phyloP scores from a whole-genome alignment of 768 basidiomycete species.

The Boletus rubescentipes region DNA sequence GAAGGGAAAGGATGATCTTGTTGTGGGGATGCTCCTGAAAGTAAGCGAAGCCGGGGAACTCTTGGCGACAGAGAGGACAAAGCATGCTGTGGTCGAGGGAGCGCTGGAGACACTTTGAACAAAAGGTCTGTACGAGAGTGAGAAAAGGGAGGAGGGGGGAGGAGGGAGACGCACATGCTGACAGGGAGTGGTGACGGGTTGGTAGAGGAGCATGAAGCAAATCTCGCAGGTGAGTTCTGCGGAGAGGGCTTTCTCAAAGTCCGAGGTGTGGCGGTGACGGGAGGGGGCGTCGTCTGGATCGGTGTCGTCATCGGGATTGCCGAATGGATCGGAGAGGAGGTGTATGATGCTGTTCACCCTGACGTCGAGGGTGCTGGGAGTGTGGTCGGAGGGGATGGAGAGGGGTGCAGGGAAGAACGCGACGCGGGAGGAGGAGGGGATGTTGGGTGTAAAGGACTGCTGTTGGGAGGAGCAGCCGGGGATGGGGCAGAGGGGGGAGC shows the following conservation, averaged over 20 bases:
- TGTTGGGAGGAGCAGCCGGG: slow-evolving; percentile 33
- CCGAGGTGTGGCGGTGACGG: slow-evolving; percentile 30
- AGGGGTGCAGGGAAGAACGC: slow-evolving; percentile 37
- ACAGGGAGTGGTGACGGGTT: slow-evolving; percentile 91
- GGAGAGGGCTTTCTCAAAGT: slow-evolving; percentile 60
- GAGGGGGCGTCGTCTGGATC: slow-evolving; percentile 30
- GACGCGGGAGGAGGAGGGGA: slow-evolving; percentile 41
- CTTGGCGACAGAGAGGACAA: slow-evolving; percentile 86
- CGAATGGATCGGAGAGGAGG: slow-evolving; percentile 37
- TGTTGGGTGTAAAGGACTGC: slow-evolving; percentile 31
- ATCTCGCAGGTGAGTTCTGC: slow-evolving; percentile 87
- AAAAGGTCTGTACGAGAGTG: slow-evolving; percentile 69
- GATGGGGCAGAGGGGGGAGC: slow-evolving; percentile 33
- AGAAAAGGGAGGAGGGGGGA: slow-evolving; percentile 5
- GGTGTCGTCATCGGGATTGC: slow-evolving; percentile 31
- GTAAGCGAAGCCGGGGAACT: slow-evolving; percentile 71
- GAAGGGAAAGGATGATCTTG: slow-evolving; percentile 64
- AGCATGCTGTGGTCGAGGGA: slow-evolving; percentile 80
- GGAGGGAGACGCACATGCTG: slow-evolving; percentile 70
- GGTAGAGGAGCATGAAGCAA: slow-evolving; percentile 79
- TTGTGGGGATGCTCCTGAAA: slow-evolving; percentile 82
- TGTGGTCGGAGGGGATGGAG: slow-evolving; percentile 3
- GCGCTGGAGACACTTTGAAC: slow-evolving; percentile 83
- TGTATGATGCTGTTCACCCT: slow-evolving; percentile 54
- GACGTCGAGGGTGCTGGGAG: slow-evolving; percentile 44